phyloP scores from a whole-genome alignment of 2,329 filamentous ascomycete genomes.

The Epichloe amarillans region DNA sequence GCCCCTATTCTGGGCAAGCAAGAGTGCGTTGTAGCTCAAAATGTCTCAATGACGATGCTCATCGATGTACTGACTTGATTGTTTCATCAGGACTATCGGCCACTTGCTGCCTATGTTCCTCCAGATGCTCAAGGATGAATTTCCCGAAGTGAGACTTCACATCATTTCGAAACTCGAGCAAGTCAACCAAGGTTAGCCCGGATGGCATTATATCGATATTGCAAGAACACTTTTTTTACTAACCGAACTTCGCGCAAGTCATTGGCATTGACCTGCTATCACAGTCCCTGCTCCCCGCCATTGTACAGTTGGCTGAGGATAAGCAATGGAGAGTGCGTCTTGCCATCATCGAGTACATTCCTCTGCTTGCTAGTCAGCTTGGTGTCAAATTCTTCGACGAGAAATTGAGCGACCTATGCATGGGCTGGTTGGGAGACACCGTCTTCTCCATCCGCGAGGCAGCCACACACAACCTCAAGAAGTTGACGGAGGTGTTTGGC shows the following conservation, averaged over 20 bases:
- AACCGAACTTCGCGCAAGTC: constrained; percentile 41
- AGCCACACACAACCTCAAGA: constrained; percentile 93
- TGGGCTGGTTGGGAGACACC: constrained; percentile 96
- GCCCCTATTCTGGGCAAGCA: constrained; percentile 96
- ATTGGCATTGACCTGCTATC: constrained; percentile 96
- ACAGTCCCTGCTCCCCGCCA: constrained; percentile 90
- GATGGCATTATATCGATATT: constrained; percentile 10
- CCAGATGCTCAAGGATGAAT: constrained; percentile 98
- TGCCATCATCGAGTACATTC: constrained; percentile 98
- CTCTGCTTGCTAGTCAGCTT: constrained; percentile 84
- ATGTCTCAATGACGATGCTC: neutral
- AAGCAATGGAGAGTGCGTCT: constrained; percentile 98
- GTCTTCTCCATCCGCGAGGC: constrained; percentile 98
- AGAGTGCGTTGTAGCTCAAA: constrained; percentile 49
- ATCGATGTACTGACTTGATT: neutral
- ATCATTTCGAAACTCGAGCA: constrained; percentile 99
- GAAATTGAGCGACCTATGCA: constrained; percentile 87
- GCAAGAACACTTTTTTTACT: neutral
- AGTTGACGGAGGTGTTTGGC: constrained; percentile 95
- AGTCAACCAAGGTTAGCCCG: constrained; percentile 70
- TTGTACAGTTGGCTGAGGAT: constrained; percentile 93
- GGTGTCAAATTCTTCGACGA: constrained; percentile 98
- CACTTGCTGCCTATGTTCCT: constrained; percentile 98
- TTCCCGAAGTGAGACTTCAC: constrained; percentile 92
- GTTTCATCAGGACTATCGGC: constrained; percentile 63